These are phyloP conservation scores for Canavalia gladiata DNA, from an alignment of 306 rosid species.

Conservation along the genomic window DNA sequence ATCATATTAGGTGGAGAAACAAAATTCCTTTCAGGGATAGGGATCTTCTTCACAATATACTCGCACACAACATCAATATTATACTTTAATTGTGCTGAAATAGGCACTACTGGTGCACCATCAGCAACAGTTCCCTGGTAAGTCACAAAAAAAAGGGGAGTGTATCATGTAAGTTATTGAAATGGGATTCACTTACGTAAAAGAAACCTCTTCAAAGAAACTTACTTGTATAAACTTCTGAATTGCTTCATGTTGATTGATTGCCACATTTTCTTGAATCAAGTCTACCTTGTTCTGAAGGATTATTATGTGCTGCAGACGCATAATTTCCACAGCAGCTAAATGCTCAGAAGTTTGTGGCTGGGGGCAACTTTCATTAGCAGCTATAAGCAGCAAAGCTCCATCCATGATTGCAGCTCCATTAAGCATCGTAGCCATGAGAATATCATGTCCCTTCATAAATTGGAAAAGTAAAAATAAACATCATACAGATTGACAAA, in stretches of 20 bases:
- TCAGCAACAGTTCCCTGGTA: slow-evolving; percentile 95
- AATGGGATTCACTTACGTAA: slow-evolving; percentile 18
- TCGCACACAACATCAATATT: slow-evolving; percentile 97
- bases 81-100: slow-evolving; percentile 96
- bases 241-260: slow-evolving; percentile 93
- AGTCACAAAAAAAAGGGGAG: slow-evolving; percentile 21
- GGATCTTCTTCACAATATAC: slow-evolving; percentile 90
- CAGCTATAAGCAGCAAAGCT: slow-evolving; percentile 93
- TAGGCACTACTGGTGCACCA: slow-evolving; percentile 92
- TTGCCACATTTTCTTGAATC: slow-evolving; percentile 97
- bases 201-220: slow-evolving; percentile 4
- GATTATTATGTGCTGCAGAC: slow-evolving; percentile 92
- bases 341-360: slow-evolving; percentile 99
- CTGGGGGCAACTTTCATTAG: slow-evolving; percentile 98
- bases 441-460: slow-evolving; percentile 95
- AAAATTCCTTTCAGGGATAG: slow-evolving; percentile 95
- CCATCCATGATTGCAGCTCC: slow-evolving; percentile 99
- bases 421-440: slow-evolving; percentile 99
- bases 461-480: neutral
- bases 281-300: slow-evolving; percentile 97
- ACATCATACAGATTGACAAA: neutral
- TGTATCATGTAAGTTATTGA: neutral
- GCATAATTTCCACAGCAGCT: slow-evolving; percentile 99
- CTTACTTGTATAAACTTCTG: slow-evolving; percentile 86
- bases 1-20: slow-evolving; percentile 96